Base-by-base conservation (phyloP, 345 rosid genomes). In the Mallotus nudiflorus region DNA sequence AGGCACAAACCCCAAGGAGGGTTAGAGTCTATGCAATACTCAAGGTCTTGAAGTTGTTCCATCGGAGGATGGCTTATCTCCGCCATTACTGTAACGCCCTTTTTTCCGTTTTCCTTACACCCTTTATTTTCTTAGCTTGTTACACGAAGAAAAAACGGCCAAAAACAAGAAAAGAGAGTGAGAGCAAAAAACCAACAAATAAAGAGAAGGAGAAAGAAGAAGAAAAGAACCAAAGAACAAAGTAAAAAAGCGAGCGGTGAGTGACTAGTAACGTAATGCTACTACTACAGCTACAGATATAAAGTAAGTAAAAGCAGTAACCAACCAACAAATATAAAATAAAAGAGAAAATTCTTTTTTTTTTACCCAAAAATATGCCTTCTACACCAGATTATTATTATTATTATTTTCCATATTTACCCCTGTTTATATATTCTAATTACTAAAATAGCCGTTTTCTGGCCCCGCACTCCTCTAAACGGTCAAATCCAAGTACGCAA, bases 271-370 rank as follows among this genome's bases (percentile, higher is more conserved):
- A n/a, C n/a, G n/a, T n/a, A n/a, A n/a, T n/a, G n/a, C n/a, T n/a
- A n/a, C n/a, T n/a, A n/a, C n/a, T 29, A 58, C 9, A 15, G 13
- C 10, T 4, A 64, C 70, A 82, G 91, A 88, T 73, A 85, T 76
- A 85, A 87, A 88, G 93, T 65, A 76, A 81, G 69, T 50, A 61
- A 72, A 80, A 71, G 79, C n/a, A 37, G 79, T 24, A 37, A 62
- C 55, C 53, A 54, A 16, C 11, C 75, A 29, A 55, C 44, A 66
- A 35, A 27, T n/a, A 20, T 0, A 61, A 56, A 53, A 54, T 5
- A 49, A 29, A 65, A 78, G 66, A 75, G 75, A 69, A 84, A 75
- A 83, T 75, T 72, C 72, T 75, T 79, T 75, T 72, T 75, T 75
- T 79, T 69, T 77, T 82, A 81, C 84, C 83, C 40, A 67, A 69